Base-by-base conservation (phyloP, 257 asterid species). In the Capsicum baccatum region DNA sequence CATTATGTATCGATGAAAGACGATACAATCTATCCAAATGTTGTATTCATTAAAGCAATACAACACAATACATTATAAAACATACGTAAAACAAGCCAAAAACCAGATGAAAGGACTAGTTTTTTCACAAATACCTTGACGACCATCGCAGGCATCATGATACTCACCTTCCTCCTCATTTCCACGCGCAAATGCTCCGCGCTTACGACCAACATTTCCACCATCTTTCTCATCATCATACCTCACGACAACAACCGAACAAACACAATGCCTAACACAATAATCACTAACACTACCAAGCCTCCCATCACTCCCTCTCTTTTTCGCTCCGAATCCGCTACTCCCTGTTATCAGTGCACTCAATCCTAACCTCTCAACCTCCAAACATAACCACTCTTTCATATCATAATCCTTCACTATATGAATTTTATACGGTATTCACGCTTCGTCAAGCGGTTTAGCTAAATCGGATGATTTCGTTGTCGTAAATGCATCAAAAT, bases 201-300 rank as follows among this genome's bases (percentile, higher is more conserved):
- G 67, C 33, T 60, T 82, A 79, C 39, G 73, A 52, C 57, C 84
- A 10, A 79, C 63, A 83, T 33, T 69, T 39, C 79, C 86, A 4
- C 59, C 86, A 39, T 39, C 42, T 21, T 83, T 89, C 26, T 87
- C 90, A 78, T 87, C 90, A 78, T 87, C 88, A 39, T 85, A 89
- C 80, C 91, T 89, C 60, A 89, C 91, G 26, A 26, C 26, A 26
- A 26, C 26, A 26, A 26, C 26, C 26, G 26, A 26, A 26, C 26
- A 50, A 89, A 90, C 52, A 79, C 90, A 89, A 63, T 89, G 91
- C 52, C 83, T 84, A 89, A 89, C 90, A 60, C 90, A 89, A 82
- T 89, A 89, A 89, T 89, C 91, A 58, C 90, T 87, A 14, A 89
- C 91, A 56, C 91, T 89, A 59, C 91, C 91, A 55, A 89, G 91